Evolutionary conservation across 306 rosid genomes (phyloP), one percentile per base, ranked within the genome.

Genomic region (Casuarina equisetifolia): DNA sequence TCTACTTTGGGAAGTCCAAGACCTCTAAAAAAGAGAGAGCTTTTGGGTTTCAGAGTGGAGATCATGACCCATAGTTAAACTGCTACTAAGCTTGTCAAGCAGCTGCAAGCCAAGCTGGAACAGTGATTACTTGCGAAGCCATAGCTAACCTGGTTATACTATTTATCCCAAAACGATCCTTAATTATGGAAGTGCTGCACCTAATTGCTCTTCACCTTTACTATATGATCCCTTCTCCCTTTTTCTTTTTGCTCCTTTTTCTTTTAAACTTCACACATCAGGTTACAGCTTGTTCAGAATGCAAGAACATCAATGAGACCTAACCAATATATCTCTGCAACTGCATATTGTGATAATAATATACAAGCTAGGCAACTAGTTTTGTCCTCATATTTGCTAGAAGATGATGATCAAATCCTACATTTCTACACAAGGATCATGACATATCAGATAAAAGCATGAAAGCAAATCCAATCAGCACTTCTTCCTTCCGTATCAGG

Each of bases 31-130:
- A 10, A 50, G 12, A 10, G 5, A 51, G 55, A 51, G 55, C 55
- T 9, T 51, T 51, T 51, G 4, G 13, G n/a, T 51, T 44, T 44
- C 9, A 7, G 50, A 7, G 50, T 46, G 55, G 55, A 51, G n/a
- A 11, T 51, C 55, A 51, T 51, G 55, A 51, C 55, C 55, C n/a
- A 51, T 4, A 17, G 55, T 51, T 51, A 51, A 51, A n/a, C 55
- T 12, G 57, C 57, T 51, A 12, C 13, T 51, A n/a, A 51, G 19
- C 57, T 51, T 51, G n/a, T 51, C 57, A 51, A 15, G 19, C 57
- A 51, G 57, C 57, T 51, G 57, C 57, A 51, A 51, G 57, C 57
- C 51, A 51, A 51, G 57, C 57, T 51, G 19, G 57, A 51, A 51
- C 57, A 51, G 17, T 51, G 57, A 15, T 51, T 51, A 17, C 57